phyloP scores from a whole-genome alignment of 768 basidiomycete species.

The Hydnum rufescens region DNA sequence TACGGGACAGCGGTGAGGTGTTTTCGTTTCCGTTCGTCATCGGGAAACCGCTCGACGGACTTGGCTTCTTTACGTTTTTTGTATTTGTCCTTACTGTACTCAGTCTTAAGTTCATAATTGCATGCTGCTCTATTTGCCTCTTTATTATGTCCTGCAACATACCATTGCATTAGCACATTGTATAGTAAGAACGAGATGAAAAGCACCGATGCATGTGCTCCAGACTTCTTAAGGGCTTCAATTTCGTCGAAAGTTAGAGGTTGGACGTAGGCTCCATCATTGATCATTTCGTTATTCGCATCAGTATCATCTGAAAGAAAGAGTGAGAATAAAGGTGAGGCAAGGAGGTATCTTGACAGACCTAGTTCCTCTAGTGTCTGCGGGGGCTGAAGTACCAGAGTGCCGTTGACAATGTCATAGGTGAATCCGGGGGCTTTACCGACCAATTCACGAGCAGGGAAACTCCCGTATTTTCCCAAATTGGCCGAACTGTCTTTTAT shows the following conservation, averaged over 20 bases:
- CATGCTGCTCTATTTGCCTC: slow-evolving; percentile 81
- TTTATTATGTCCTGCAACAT: slow-evolving; percentile 75
- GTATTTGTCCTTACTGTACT: slow-evolving; percentile 98
- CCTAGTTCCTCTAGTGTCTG: slow-evolving; percentile 61
- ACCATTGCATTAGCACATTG: neutral
- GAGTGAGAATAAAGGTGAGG: slow-evolving; percentile 6
- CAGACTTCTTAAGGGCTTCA: slow-evolving; percentile 59
- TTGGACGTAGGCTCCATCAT: slow-evolving; percentile 68
- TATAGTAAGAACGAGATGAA: neutral
- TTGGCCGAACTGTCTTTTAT: slow-evolving; percentile 38
- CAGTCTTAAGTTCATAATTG: slow-evolving; percentile 88
- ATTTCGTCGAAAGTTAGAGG: slow-evolving; percentile 74
- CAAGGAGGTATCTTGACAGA: slow-evolving; percentile 22
- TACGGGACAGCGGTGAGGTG: neutral
- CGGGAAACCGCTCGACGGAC: slow-evolving; percentile 36
- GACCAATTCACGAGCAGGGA: slow-evolving; percentile 56
- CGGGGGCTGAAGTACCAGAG: slow-evolving; percentile 40
- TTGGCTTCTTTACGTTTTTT: slow-evolving; percentile 92
- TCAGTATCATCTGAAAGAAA: slow-evolving; percentile 67
- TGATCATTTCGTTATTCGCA: slow-evolving; percentile 91
- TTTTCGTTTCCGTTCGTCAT: neutral
- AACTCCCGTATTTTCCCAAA: slow-evolving; percentile 74
- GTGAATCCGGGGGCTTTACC: slow-evolving; percentile 73
- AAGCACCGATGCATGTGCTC: slow-evolving; percentile 54
- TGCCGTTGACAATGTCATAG: slow-evolving; percentile 66